Conservation (phyloP, 129 eudicot genomes). For the Silybum marianum region DNA sequence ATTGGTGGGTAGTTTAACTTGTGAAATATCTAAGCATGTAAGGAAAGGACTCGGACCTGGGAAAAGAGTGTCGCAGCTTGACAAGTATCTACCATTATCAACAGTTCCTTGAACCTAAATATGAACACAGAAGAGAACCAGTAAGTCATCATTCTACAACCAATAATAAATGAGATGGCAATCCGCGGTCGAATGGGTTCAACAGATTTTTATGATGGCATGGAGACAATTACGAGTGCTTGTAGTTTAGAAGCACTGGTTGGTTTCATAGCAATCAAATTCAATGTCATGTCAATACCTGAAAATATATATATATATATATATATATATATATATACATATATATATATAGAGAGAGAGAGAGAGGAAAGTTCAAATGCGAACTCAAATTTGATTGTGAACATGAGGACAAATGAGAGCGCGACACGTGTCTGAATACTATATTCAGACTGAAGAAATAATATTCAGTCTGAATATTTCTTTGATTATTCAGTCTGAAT, state of each 20-base stretch:
- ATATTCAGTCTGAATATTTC: no score
- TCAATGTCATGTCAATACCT: background rate
- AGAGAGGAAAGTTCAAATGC: no score
- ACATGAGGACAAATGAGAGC: no score
- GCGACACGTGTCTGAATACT: no score
- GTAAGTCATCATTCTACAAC: background rate
- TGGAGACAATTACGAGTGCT: background rate
- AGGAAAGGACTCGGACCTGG: slow-evolving; percentile 51
- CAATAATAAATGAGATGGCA: background rate
- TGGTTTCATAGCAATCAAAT: background rate
- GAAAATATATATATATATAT: background rate
- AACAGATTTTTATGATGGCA: background rate
- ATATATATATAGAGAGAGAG: no score
- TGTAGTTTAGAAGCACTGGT: background rate
- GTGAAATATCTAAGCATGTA: background rate
- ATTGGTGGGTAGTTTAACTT: background rate
- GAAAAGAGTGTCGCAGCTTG: slow-evolving; percentile 98
- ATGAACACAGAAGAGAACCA: slow-evolving; percentile 6
- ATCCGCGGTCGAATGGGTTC: background rate
- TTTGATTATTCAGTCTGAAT: no score
- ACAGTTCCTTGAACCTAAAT: slow-evolving; percentile 89
- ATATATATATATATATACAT: no score
- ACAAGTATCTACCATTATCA: slow-evolving; percentile 99
- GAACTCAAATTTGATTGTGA: no score
- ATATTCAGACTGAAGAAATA: no score